Percentiles rank a stretch among this genome's conserved stretches.
phyloP scores from a whole-genome alignment of 169 alveolate genomes.

The Theileria annulata region DNA sequence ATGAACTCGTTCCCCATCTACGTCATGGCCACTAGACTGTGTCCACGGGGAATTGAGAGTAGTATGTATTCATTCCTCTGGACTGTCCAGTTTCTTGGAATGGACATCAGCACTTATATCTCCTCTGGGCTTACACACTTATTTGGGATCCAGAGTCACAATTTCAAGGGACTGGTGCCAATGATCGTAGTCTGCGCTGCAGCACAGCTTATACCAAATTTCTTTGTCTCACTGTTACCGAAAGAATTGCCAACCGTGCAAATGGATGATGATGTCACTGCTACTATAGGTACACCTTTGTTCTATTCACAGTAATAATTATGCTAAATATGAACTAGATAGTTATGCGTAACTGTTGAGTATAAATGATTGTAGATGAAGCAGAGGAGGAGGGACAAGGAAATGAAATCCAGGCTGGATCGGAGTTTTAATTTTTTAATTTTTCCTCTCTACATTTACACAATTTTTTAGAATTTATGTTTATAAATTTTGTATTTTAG shows the following conservation, averaged over 20 bases:
- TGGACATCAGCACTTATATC: conserved; percentile 77
- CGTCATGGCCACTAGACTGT: conserved; percentile 80
- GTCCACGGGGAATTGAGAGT: conserved; percentile 88
- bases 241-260: conserved; percentile 33
- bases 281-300: not conserved
- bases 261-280: conserved; percentile 29
- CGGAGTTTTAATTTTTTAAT: not conserved
- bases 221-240: conserved; percentile 70
- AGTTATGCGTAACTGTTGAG: not conserved
- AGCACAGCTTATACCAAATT: conserved; percentile 70
- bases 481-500: not conserved
- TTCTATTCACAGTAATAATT: not conserved
- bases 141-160: conserved; percentile 71
- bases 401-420: not conserved
- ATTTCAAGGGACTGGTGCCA: conserved; percentile 67
- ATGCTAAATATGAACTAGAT: not conserved
- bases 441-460: no score
- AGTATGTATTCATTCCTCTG: conserved; percentile 83
- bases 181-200: conserved; percentile 70
- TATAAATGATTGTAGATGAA: not conserved
- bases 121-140: conserved; percentile 77
- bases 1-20: conserved; percentile 83
- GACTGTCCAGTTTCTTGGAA: conserved; percentile 80
- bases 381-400: not conserved
- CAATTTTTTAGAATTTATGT: no score